phyloP scores from a whole-genome alignment of 768 basidiomycete species.

The Tulasnella sp. region DNA sequence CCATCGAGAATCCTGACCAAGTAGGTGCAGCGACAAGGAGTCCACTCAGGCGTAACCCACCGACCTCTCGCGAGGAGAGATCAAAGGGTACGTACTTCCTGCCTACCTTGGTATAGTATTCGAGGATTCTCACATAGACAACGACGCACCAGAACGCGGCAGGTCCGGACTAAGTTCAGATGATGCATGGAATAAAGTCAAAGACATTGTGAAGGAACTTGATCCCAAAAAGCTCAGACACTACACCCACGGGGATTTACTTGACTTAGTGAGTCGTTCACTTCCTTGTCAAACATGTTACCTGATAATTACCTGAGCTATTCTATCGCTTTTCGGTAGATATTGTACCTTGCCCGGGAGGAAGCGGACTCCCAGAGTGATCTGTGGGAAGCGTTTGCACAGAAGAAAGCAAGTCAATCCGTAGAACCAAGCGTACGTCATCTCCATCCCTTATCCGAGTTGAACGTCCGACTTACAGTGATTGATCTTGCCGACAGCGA shows the following conservation, averaged over 20 bases:
- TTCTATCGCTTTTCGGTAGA: not conserved
- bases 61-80: not conserved
- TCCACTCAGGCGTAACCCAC: not conserved
- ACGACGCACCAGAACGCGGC: not conserved
- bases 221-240: not conserved
- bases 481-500: not conserved
- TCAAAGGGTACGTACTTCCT: not conserved
- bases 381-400: not conserved
- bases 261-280: not conserved
- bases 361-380: not conserved
- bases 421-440: not conserved
- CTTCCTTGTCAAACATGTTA: not conserved
- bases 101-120: not conserved
- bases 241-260: not conserved
- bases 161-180: not conserved
- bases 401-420: not conserved
- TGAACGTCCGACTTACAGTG: not conserved
- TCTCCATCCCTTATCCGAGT: not conserved
- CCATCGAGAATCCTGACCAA: not conserved
- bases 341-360: not conserved
- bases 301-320: not conserved
- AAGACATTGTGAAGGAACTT: not conserved
- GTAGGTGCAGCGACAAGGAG: not conserved
- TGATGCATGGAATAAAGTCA: not conserved
- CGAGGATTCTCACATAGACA: not conserved